These are phyloP conservation scores for Candida chauliodis DNA, from an alignment of 805 yeast species.

Conservation along the genomic window DNA sequence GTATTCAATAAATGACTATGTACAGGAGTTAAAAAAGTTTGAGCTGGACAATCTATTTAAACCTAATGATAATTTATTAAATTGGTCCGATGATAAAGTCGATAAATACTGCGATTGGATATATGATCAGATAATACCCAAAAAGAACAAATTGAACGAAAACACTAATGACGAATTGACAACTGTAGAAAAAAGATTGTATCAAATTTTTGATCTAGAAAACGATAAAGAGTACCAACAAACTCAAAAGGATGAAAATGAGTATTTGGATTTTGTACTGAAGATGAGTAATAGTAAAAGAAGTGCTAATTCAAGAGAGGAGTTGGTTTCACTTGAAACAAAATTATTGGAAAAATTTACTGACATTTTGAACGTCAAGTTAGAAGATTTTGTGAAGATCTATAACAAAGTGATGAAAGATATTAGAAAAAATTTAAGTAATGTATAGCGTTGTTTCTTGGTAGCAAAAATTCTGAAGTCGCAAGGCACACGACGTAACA, in stretches of 20 bases:
- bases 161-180: slow-evolving; percentile 17
- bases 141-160: slow-evolving; percentile 12
- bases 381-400: neutral
- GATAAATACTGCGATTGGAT: slow-evolving; percentile 52
- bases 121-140: slow-evolving; percentile 28
- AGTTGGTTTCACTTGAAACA: slow-evolving; percentile 1
- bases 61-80: slow-evolving; percentile 20
- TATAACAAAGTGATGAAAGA: slow-evolving; percentile 1
- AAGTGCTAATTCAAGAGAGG: neutral
- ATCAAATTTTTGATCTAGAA: slow-evolving; percentile 27
- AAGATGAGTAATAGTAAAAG: neutral
- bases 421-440: neutral
- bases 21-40: slow-evolving; percentile 13
- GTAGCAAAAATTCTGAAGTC: neutral
- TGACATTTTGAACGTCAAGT: neutral
- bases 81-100: slow-evolving; percentile 48
- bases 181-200: slow-evolving; percentile 28
- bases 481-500: neutral
- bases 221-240: slow-evolving; percentile 7
- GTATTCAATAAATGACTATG: slow-evolving; percentile 17
- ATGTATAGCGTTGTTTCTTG: neutral
- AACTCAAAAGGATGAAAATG: slow-evolving; percentile 5
- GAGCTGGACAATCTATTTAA: slow-evolving; percentile 17
- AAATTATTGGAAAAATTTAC: slow-evolving; percentile 3
- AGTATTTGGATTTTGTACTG: neutral